Evolutionary conservation across 176 grass and related monocot genomes (phyloP).

Genomic region (Metroxylon sagu): DNA sequence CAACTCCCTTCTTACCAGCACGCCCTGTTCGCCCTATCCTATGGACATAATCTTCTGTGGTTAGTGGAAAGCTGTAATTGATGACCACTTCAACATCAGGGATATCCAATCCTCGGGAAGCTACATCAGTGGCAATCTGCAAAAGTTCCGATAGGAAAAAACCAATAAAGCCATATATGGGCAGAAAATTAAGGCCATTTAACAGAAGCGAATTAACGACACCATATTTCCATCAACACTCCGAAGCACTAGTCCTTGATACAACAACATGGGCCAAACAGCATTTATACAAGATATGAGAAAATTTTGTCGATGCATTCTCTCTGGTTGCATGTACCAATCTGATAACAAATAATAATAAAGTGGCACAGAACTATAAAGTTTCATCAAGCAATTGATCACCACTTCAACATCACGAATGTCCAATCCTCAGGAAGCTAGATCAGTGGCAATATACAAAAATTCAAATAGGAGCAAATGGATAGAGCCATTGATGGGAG

Average conservation of each 20-base stretch:
- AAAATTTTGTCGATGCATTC: no score
- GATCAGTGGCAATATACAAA: constrained; percentile 89
- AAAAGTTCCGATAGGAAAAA: constrained; percentile 14
- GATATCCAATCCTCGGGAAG: constrained; percentile 92
- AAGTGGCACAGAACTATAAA: no score
- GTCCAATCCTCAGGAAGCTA: constrained; percentile 88
- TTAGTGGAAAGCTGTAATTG: constrained; percentile 98
- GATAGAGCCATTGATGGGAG: constrained; percentile 7
- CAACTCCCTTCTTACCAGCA: constrained; percentile 93
- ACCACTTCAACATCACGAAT: constrained; percentile 97
- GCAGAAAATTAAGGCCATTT: constrained; percentile 4
- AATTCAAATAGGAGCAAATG: constrained; percentile 8
- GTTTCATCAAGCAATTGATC: constrained; percentile 24
- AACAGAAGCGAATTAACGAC: no score
- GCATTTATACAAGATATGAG: no score
- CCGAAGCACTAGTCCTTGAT: no score
- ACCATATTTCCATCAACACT: no score
- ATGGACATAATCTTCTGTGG: constrained; percentile 94
- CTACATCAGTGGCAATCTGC: constrained; percentile 97
- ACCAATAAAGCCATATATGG: constrained; percentile 5
- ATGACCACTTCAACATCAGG: constrained; percentile 96
- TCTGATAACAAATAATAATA: no score
- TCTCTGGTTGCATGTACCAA: no score
- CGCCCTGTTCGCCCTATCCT: constrained; percentile 91
- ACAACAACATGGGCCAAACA: no score